Conservation (phyloP, 495 filamentous ascomycete species). For the Penicillium pancosmium region DNA sequence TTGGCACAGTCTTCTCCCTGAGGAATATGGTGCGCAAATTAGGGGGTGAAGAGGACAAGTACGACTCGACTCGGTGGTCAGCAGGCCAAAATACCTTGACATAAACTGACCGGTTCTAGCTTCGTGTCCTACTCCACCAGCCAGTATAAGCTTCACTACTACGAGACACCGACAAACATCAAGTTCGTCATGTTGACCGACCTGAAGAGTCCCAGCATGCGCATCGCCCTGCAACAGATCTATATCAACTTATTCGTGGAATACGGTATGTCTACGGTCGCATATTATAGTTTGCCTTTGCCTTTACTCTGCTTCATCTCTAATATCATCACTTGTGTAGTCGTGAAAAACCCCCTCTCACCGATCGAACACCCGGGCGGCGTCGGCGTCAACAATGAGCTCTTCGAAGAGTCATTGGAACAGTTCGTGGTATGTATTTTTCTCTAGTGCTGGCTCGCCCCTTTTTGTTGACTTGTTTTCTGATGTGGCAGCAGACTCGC, state of each 20-base stretch:
- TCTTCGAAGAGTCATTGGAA: slow-evolving; percentile 91
- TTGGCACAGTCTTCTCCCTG: slow-evolving; percentile 93
- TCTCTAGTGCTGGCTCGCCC: slow-evolving; percentile 6
- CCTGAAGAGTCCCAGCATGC: slow-evolving; percentile 83
- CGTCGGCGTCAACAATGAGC: slow-evolving; percentile 86
- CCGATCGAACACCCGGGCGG: slow-evolving; percentile 88
- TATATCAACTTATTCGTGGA: slow-evolving; percentile 98
- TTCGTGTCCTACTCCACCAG: slow-evolving; percentile 88
- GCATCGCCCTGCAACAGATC: slow-evolving; percentile 93
- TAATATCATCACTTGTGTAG: slow-evolving; percentile 43
- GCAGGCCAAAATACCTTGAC: background rate
- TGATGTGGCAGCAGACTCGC: slow-evolving; percentile 39
- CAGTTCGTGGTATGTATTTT: slow-evolving; percentile 67
- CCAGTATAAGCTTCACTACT: slow-evolving; percentile 98
- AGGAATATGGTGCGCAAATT: slow-evolving; percentile 97
- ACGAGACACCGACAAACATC: slow-evolving; percentile 92
- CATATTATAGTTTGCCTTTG: background rate
- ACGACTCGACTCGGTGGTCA: slow-evolving; percentile 17
- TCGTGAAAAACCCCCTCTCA: slow-evolving; percentile 92
- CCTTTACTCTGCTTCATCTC: background rate
- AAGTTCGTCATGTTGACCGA: slow-evolving; percentile 98
- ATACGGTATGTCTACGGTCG: slow-evolving; percentile 63
- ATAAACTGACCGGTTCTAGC: slow-evolving; percentile 41
- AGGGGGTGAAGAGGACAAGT: slow-evolving; percentile 84
- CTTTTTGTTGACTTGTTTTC: slow-evolving; percentile 20